These are phyloP conservation scores for Fusarium sp. DNA, from an alignment of 2,329 filamentous ascomycete species.

Conservation along the genomic window DNA sequence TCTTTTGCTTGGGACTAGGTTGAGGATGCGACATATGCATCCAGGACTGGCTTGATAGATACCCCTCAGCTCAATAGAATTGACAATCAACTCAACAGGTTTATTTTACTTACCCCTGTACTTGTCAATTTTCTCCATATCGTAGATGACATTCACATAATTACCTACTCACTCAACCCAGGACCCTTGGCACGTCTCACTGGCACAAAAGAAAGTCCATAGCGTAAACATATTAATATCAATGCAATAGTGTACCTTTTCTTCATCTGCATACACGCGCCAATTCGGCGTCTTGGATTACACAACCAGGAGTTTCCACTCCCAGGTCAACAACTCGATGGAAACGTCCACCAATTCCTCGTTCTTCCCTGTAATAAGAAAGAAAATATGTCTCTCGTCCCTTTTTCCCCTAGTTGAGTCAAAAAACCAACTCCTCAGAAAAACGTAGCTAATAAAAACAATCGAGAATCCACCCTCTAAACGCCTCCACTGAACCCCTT, in stretches of 20 bases:
- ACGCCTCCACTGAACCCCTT: conserved; percentile 32
- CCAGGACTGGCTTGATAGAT: conserved; percentile 29
- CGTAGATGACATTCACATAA: not conserved
- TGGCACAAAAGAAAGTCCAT: not conserved
- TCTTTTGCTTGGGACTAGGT: conserved; percentile 5
- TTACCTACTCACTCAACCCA: not conserved
- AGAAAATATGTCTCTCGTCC: conserved; percentile 10
- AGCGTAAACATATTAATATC: conserved; percentile 5
- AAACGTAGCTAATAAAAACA: conserved; percentile 31
- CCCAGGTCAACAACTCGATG: conserved; percentile 14
- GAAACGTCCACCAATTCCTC: not conserved
- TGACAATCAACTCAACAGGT: conserved; percentile 11
- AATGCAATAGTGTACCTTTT: conserved; percentile 15
- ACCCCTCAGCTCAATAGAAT: conserved; percentile 41
- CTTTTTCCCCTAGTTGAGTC: conserved; percentile 30
- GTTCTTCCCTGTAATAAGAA: conserved; percentile 17
- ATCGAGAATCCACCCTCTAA: conserved; percentile 39
- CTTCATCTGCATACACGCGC: conserved; percentile 33
- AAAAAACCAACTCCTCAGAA: conserved; percentile 32
- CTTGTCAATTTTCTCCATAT: not conserved
- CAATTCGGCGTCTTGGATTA: conserved; percentile 31
- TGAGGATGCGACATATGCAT: not conserved
- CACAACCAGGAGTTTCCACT: conserved; percentile 26
- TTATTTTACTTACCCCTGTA: not conserved
- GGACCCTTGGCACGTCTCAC: not conserved